Conservation (phyloP, 495 filamentous ascomycete species). For the Xylaria acuta region DNA sequence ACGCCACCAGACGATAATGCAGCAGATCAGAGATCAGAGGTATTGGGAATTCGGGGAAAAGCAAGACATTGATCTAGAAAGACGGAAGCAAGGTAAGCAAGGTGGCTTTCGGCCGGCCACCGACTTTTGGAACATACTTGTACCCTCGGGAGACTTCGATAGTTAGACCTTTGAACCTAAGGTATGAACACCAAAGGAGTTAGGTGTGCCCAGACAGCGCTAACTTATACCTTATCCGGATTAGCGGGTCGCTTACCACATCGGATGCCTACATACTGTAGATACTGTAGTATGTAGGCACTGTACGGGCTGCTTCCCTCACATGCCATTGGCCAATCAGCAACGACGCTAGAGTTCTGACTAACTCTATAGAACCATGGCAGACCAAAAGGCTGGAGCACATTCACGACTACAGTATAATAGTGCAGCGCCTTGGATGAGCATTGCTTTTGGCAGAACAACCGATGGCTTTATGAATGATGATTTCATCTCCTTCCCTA, state of each 20-base stretch:
- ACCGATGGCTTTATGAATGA: not conserved
- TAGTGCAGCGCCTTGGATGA: too few relatives aligned
- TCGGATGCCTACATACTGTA: too few relatives aligned
- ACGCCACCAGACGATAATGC: slow-evolving; percentile 1
- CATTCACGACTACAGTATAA: too few relatives aligned
- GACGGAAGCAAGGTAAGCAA: not conserved
- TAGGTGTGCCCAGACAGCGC: not conserved
- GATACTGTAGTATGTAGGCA: too few relatives aligned
- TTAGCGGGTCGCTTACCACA: not conserved
- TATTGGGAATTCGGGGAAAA: not conserved
- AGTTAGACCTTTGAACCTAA: too few relatives aligned
- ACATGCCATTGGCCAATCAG: not conserved
- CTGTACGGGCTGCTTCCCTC: too few relatives aligned
- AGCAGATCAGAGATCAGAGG: not conserved
- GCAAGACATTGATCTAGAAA: slow-evolving; percentile 22
- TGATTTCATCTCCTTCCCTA: not conserved
- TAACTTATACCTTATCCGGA: not conserved
- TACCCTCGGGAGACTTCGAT: too few relatives aligned
- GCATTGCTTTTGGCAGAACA: slow-evolving; percentile 10
- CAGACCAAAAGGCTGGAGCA: too few relatives aligned
- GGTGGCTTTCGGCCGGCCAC: not conserved
- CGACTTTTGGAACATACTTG: slow-evolving; percentile 7
- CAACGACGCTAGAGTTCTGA: not conserved
- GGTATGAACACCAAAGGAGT: not conserved
- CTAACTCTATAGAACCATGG: too few relatives aligned